Evolutionary conservation across 352 stramenopile genomes (phyloP), one percentile per base, ranked within the genome.

Genomic region (Pythium biforme): DNA sequence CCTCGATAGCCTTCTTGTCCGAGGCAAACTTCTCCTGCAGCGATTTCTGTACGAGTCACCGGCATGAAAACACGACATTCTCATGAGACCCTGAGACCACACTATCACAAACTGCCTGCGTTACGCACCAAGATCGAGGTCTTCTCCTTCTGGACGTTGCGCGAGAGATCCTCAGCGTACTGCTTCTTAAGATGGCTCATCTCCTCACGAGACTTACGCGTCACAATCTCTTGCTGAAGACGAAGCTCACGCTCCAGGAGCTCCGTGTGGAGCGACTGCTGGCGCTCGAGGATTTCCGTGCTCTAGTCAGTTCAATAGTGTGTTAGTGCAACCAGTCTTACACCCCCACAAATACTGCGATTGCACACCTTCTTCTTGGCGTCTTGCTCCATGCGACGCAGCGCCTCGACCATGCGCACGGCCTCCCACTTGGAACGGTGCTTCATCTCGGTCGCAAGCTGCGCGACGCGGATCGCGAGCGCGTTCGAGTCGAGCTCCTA

Each of bases 361-460:
- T 20, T 20, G 22, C 53, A 0, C 7, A 79, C 74, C 74, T 92
- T 89, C 62, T 82, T 88, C 63, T 91, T 79, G 1, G 81, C 71
- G 45, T 91, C 81, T 52, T 90, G 77, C 61, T 93, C 81, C 83
- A 94, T 92, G 55, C 78, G 80, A 10, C 77, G 77, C 49, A 94
- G 64, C 19, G 84, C 83, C 55, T 94, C 84, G 23, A 90, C 54
- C 39, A 94, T 57, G 43, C 82, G 79, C 45, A 90, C 79, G 27
- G 84, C 81, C 64, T 94, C 84, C 84, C 84, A 94, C 65, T 94
- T 91, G 19, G 84, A 87, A 20, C 84, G 84, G 70, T 94, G 81
- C 79, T 94, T 94, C 84, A 94, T 94, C 70, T 94, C 84, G 4
- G 82, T 92, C 54, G 82, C 77, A 22, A 94, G 59, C 56, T 94